Percentiles rank a stretch among this genome's conserved stretches.
These are phyloP conservation scores for Sporothrix euskadiensis DNA, from an alignment of 2,329 filamentous ascomycete species.

Conservation along the genomic window DNA sequence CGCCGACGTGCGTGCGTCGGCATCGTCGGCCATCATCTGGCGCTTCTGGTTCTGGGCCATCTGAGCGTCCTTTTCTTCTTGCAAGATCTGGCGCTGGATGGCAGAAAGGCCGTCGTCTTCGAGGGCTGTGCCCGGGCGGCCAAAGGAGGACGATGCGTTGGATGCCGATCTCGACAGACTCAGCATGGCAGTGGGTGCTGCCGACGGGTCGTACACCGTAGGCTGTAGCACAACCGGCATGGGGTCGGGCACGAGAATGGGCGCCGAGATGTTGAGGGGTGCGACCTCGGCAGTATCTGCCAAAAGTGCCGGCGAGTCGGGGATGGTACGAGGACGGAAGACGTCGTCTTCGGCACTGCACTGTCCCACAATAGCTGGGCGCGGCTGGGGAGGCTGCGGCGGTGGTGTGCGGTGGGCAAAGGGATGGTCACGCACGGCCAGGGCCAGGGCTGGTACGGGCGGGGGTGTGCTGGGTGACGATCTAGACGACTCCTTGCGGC, in stretches of 20 bases:
- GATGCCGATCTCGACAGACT: conserved; percentile 17
- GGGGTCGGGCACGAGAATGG: conserved; percentile 51
- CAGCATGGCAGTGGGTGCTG: not conserved
- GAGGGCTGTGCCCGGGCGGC: not conserved
- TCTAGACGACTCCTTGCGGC: conserved; percentile 23
- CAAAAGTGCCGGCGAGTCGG: conserved; percentile 27
- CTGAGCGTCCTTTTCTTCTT: conserved; percentile 50
- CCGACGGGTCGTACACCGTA: conserved; percentile 55
- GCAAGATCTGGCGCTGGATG: conserved; percentile 57
- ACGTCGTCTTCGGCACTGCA: conserved; percentile 27
- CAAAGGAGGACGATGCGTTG: conserved; percentile 30
- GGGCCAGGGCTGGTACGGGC: not conserved
- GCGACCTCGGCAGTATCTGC: conserved; percentile 26
- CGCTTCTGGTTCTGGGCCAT: conserved; percentile 49
- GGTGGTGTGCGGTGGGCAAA: conserved; percentile 31
- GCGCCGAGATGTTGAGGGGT: conserved; percentile 48
- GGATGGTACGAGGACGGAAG: conserved; percentile 32
- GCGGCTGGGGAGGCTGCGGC: conserved; percentile 27
- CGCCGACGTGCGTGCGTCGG: conserved; percentile 54
- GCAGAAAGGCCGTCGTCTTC: conserved; percentile 53
- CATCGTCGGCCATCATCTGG: conserved; percentile 51
- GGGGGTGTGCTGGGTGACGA: conserved; percentile 15
- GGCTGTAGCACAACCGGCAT: conserved; percentile 57
- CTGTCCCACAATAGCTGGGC: conserved; percentile 18
- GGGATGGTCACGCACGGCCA: conserved; percentile 25